Base-by-base conservation (phyloP, 78 protist genomes). In the Chrysochromulina tobinii region DNA sequence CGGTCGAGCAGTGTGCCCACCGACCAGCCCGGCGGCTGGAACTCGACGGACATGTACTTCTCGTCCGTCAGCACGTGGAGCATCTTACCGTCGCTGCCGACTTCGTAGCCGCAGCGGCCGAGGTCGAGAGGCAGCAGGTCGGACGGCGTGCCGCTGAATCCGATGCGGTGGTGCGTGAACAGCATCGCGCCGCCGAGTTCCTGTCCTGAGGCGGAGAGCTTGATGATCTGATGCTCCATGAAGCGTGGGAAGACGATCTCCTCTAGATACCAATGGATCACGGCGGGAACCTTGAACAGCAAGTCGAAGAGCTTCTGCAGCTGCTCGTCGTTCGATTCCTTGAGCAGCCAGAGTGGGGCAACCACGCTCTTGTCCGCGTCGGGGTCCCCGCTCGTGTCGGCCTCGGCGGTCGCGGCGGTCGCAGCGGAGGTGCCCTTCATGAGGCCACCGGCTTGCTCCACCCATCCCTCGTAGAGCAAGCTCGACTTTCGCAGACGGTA, bases 101-200 rank as follows among this genome's bases (percentile, higher is more conserved):
- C 8, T n/a, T 91, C 93, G 25, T 25, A 92, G 9, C 50, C 68
- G 66, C 94, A 92, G 17, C 3, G 4, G 51, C 88, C 87, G 57
- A 92, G 1, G 38, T 23, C 48, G 67, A 11, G 50, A 20, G 94
- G 94, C 25, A 92, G 89, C 27, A 92, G 81, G 27, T 61, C 4
- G 14, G 89, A 85, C 17, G 94, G 94, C 38, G 93, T 91, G 48
- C 94, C 94, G 38, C 66, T 25, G 79, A 92, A 92, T 1, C 94
- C 94, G 51, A 92, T 15, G 79, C 38, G 79, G 69, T 77, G 83
- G 3, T 6, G 81, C 27, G 72, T 69, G 27, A 69, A 87, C 18
- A 88, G 83, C 77, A 69, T 54, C 23, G 66, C 88, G 14, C 86
- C 67, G 1, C 87, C 92, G 66, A 89, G 81, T 7, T 89, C 92